Evolutionary conservation across 139 green algal species (phyloP).

Genomic region (Marvania coccoides): DNA sequence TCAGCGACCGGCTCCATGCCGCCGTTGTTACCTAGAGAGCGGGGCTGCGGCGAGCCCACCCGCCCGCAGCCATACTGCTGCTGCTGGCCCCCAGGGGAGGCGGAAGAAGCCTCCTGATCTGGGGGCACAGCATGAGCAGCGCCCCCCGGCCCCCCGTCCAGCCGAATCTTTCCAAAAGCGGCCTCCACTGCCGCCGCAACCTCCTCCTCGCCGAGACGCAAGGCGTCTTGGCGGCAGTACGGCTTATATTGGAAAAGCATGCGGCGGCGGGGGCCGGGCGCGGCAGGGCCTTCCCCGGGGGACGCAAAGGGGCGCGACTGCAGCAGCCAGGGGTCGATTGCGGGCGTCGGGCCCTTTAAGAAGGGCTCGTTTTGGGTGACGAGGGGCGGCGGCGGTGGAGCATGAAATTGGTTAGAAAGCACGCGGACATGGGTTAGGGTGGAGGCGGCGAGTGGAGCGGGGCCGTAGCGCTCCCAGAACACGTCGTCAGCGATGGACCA

Average conservation of each 20-base stretch:
- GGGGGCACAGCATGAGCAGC: too few species aligned
- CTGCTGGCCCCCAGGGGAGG: too few species aligned
- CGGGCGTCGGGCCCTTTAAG: background rate
- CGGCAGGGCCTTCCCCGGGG: background rate
- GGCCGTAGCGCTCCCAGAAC: constrained; percentile 5
- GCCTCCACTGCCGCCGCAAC: constrained; percentile 42
- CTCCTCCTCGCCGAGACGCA: constrained; percentile 20
- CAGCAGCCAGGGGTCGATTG: background rate
- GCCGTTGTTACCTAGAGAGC: constrained; percentile 6
- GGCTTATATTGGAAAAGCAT: constrained; percentile 40
- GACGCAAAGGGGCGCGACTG: too few species aligned
- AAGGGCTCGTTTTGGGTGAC: background rate
- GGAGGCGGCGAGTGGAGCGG: background rate
- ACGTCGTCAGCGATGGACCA: constrained; percentile 15
- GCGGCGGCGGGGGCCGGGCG: background rate
- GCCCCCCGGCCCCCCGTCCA: background rate
- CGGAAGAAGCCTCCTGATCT: too few species aligned
- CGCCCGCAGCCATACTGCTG: too few species aligned
- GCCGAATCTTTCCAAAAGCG: constrained; percentile 18
- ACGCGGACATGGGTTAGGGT: background rate
- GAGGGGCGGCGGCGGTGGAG: background rate
- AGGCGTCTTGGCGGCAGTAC: constrained; percentile 42
- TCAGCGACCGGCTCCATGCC: constrained; percentile 1
- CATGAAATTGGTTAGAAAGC: background rate
- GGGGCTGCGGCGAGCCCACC: constrained; percentile 2